Conservation (phyloP, 441 rosid species). For the Mallotus japonicus region DNA sequence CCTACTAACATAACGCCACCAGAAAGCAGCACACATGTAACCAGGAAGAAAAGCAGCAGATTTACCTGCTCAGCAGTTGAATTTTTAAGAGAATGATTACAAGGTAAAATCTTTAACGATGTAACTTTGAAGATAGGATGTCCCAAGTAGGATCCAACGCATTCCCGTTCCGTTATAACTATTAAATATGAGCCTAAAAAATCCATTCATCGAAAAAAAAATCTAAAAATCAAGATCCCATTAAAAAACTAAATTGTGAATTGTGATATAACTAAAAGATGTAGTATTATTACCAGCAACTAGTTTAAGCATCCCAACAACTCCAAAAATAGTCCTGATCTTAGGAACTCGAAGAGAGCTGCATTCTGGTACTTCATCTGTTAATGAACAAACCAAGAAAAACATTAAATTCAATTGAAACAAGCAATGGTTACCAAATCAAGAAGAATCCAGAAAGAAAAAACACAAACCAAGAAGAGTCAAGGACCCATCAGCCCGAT, state of each 20-base stretch:
- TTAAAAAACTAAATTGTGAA: neutral
- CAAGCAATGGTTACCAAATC: neutral
- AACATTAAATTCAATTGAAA: neutral
- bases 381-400: neutral
- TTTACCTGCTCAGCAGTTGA: constrained; percentile 72
- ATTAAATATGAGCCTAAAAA: constrained; percentile 77
- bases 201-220: neutral
- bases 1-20: neutral
- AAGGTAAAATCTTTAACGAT: constrained; percentile 81
- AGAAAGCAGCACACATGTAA: neutral
- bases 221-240: neutral
- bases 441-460: neutral
- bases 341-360: constrained; percentile 79
- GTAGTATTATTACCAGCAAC: constrained; percentile 60
- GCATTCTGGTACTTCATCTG: constrained; percentile 75
- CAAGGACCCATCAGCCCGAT: constrained; percentile 64
- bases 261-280: neutral
- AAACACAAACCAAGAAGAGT: constrained; percentile 53
- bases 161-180: constrained; percentile 71
- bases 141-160: constrained; percentile 78
- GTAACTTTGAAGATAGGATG: constrained; percentile 74
- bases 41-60: constrained; percentile 14
- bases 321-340: constrained; percentile 70
- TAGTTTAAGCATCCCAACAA: constrained; percentile 91
- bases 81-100: constrained; percentile 66